phyloP scores from a whole-genome alignment of 345 rosid species.

The Heritiera littoralis region DNA sequence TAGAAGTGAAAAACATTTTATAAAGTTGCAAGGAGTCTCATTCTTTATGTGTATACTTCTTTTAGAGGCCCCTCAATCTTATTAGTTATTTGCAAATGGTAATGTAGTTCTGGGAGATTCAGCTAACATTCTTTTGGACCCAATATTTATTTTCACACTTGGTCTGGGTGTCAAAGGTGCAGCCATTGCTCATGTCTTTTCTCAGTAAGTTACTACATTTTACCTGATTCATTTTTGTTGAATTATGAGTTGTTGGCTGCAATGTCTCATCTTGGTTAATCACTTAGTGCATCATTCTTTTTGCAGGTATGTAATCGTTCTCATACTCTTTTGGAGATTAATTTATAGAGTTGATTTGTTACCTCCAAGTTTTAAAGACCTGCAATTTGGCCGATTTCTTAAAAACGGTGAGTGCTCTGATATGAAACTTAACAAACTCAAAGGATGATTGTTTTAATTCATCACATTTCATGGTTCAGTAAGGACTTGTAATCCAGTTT shows the following conservation, averaged over 20 bases:
- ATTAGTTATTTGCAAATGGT: slow-evolving; percentile 1
- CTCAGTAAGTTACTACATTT: slow-evolving; percentile 48
- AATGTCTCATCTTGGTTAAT: neutral
- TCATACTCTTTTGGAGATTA: slow-evolving; percentile 41
- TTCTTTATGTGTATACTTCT: neutral
- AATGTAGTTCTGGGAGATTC: slow-evolving; percentile 51
- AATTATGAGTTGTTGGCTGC: neutral
- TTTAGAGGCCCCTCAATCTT: slow-evolving; percentile 2
- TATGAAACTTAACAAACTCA: neutral
- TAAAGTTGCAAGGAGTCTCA: neutral
- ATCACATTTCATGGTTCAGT: neutral
- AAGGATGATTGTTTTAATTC: slow-evolving; percentile 8
- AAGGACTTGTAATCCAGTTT: slow-evolving; percentile 1
- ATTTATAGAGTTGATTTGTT: slow-evolving; percentile 32
- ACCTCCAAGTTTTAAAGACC: slow-evolving; percentile 37
- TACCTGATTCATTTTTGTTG: neutral
- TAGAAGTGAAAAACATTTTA: neutral
- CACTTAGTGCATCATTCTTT: neutral
- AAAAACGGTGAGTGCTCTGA: slow-evolving; percentile 39
- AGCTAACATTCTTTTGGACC: slow-evolving; percentile 52
- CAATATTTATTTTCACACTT: slow-evolving; percentile 47
- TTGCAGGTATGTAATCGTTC: slow-evolving; percentile 36
- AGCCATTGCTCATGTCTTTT: slow-evolving; percentile 65
- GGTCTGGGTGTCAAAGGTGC: slow-evolving; percentile 54
- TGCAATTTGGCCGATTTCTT: slow-evolving; percentile 40